Evolutionary conservation across 805 yeast genomes (phyloP).

Genomic region (Candida andamanensis): DNA sequence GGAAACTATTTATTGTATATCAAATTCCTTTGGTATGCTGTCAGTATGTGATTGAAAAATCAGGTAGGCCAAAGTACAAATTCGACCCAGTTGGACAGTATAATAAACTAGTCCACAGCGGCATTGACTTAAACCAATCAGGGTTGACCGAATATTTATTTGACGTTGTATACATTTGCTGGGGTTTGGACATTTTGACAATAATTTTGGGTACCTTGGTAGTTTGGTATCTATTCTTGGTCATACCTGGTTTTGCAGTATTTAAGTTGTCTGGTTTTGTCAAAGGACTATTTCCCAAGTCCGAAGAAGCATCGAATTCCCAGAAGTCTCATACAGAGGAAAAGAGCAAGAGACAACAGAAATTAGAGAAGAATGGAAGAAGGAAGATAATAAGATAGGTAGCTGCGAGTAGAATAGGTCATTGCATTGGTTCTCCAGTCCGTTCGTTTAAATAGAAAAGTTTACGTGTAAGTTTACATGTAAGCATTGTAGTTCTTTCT

Average conservation of each 20-base stretch:
- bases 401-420: too few species aligned
- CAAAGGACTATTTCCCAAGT: slow-evolving; percentile 7
- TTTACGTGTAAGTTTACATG: too few species aligned
- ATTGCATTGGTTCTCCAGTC: too few species aligned
- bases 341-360: slow-evolving; percentile 13
- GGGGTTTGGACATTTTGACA: slow-evolving; percentile 52
- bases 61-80: slow-evolving; percentile 54
- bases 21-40: slow-evolving; percentile 37
- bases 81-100: slow-evolving; percentile 22
- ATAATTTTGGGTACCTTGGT: slow-evolving; percentile 49
- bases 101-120: slow-evolving; percentile 43
- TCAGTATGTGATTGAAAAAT: slow-evolving; percentile 50
- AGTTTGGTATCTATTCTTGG: slow-evolving; percentile 53
- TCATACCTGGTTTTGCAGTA: slow-evolving; percentile 48
- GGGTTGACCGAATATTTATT: slow-evolving; percentile 73
- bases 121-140: slow-evolving; percentile 53
- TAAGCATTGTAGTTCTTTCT: too few species aligned
- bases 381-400: slow-evolving; percentile 4
- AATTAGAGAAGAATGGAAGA: slow-evolving; percentile 15
- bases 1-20: slow-evolving; percentile 32
- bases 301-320: slow-evolving; percentile 1
- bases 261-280: slow-evolving; percentile 43
- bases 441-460: too few species aligned
- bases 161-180: slow-evolving; percentile 63
- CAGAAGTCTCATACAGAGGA: slow-evolving; percentile 4